phyloP scores from a whole-genome alignment of 805 yeast species.

The Teunomyces funiuensis region DNA sequence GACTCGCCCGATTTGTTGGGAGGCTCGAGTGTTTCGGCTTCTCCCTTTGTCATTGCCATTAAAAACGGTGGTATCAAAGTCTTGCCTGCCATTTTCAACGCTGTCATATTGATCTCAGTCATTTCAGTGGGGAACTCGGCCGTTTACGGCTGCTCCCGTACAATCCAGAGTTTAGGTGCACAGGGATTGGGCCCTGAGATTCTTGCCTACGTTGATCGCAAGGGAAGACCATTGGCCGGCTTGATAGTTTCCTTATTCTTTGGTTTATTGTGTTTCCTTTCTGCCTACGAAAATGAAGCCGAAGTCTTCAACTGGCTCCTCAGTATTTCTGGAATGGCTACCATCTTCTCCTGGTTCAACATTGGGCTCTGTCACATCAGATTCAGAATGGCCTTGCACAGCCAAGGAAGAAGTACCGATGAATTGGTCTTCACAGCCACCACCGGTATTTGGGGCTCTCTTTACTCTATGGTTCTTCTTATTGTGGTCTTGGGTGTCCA shows the following conservation, averaged over 20 bases:
- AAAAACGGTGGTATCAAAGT: conserved; percentile 26
- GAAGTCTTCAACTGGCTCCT: conserved; percentile 29
- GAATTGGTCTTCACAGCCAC: conserved; percentile 24
- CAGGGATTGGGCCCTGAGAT: conserved; percentile 16
- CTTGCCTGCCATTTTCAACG: conserved; percentile 28
- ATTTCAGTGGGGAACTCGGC: conserved; percentile 32
- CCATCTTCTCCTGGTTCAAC: conserved; percentile 37
- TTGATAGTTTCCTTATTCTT: conserved; percentile 13
- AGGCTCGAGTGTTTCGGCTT: conserved; percentile 19
- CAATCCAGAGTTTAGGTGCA: conserved; percentile 16
- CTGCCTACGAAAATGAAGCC: conserved; percentile 14
- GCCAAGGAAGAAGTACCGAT: conserved; percentile 20
- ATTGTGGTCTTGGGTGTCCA: conserved; percentile 23
- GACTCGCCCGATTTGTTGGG: conserved; percentile 20
- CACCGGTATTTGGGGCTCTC: conserved; percentile 26
- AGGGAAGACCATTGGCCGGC: conserved; percentile 18
- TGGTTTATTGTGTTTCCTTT: conserved; percentile 18
- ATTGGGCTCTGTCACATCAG: conserved; percentile 33
- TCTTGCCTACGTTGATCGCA: conserved; percentile 16
- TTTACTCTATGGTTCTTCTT: conserved; percentile 23
- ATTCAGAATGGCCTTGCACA: conserved; percentile 30
- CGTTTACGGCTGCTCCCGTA: conserved; percentile 27
- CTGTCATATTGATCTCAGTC: conserved; percentile 27
- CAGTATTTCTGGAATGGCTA: conserved; percentile 35
- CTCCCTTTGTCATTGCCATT: conserved; percentile 32